These are phyloP conservation scores for Tricholoma bakamatsutake DNA, from an alignment of 768 basidiomycete genomes.

Conservation along the genomic window DNA sequence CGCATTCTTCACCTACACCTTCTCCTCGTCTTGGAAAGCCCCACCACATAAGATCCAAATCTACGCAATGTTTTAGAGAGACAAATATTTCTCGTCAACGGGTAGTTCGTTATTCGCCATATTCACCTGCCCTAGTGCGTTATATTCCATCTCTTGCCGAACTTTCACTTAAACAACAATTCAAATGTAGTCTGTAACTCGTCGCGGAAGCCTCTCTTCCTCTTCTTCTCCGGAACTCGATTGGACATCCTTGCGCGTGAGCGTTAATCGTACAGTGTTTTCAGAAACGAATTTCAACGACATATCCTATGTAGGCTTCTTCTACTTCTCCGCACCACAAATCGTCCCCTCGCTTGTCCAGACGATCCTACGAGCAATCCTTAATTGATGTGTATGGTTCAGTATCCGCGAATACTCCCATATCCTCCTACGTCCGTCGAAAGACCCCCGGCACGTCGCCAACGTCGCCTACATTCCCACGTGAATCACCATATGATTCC, in stretches of 20 bases:
- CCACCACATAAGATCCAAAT: slow-evolving; percentile 35
- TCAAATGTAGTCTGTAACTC: slow-evolving; percentile 29
- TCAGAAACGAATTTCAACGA: background rate
- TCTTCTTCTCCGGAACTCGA: slow-evolving; percentile 34
- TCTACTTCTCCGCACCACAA: slow-evolving; percentile 32
- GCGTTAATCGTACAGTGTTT: slow-evolving; percentile 4
- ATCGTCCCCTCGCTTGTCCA: slow-evolving; percentile 37
- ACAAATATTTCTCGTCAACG: slow-evolving; percentile 28
- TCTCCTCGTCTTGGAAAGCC: slow-evolving; percentile 29
- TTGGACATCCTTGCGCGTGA: slow-evolving; percentile 30
- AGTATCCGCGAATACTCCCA: slow-evolving; percentile 60
- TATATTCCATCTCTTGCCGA: slow-evolving; percentile 1
- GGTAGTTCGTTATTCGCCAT: slow-evolving; percentile 43
- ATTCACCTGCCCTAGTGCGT: slow-evolving; percentile 38
- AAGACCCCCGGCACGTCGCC: slow-evolving; percentile 74
- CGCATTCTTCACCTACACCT: slow-evolving; percentile 39
- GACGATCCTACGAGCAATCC: slow-evolving; percentile 39
- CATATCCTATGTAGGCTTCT: slow-evolving; percentile 22
- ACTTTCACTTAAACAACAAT: background rate
- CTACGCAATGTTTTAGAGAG: slow-evolving; percentile 40
- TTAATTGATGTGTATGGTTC: slow-evolving; percentile 45
- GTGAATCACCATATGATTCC: slow-evolving; percentile 34
- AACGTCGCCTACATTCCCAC: slow-evolving; percentile 57
- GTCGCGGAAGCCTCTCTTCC: slow-evolving; percentile 45
- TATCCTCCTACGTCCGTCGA: slow-evolving; percentile 74